These are phyloP conservation scores for Leptographium galeiforme DNA, from an alignment of 2,329 filamentous ascomycete species.

Conservation along the genomic window DNA sequence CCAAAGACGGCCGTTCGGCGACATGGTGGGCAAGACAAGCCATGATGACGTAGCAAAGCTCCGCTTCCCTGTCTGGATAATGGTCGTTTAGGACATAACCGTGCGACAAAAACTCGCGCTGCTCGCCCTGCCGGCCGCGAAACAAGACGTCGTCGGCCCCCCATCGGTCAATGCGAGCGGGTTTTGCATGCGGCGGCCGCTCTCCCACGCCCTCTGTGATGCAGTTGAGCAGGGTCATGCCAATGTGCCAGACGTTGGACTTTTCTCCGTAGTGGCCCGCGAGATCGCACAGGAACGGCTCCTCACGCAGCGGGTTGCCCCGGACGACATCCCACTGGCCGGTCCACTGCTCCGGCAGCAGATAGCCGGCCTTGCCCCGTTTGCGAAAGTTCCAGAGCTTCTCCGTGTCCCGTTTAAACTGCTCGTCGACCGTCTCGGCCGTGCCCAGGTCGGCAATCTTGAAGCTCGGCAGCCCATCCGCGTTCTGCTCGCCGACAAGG, in stretches of 20 bases:
- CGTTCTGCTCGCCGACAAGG: conserved; percentile 3
- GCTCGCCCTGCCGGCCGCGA: background rate
- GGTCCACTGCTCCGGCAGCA: conserved; percentile 10
- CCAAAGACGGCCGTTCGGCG: conserved; percentile 2
- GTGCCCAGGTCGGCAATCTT: conserved; percentile 10
- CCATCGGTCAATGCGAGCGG: background rate
- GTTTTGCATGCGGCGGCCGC: background rate
- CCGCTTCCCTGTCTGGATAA: background rate
- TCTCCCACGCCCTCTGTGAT: conserved; percentile 1
- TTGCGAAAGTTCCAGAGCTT: conserved; percentile 1
- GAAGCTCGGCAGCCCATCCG: conserved; percentile 1
- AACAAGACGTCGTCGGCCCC: background rate
- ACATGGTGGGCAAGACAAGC: conserved; percentile 7
- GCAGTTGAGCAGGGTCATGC: conserved; percentile 2
- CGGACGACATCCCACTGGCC: conserved; percentile 8
- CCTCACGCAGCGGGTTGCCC: background rate
- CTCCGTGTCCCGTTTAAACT: background rate
- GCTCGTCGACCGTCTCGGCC: background rate
- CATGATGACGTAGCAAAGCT: conserved; percentile 5
- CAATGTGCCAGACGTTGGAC: conserved; percentile 11
- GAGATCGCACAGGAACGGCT: background rate
- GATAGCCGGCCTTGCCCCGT: conserved; percentile 3
- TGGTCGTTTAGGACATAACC: background rate
- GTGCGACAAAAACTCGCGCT: background rate
- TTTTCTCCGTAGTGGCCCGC: conserved; percentile 7